Percentiles rank a stretch among this genome's conserved stretches.
phyloP scores from a whole-genome alignment of 2,329 filamentous ascomycete genomes.

The Arthrobotrys entomopaga region DNA sequence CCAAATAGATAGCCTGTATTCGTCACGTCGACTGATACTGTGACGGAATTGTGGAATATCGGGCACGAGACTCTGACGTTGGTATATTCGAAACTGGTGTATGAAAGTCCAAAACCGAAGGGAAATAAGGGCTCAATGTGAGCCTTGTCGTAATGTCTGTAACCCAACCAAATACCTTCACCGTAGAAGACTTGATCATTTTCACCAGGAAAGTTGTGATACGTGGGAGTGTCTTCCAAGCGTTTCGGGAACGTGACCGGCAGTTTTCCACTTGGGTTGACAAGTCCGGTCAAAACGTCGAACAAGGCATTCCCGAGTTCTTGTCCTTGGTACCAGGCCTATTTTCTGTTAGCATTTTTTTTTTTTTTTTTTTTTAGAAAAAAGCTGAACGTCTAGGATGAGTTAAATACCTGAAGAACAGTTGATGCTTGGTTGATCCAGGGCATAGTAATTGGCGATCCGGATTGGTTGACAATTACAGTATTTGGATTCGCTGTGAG shows the following conservation, averaged over 20 bases:
- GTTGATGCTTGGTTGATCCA: constrained; percentile 69
- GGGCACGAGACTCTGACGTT: constrained; percentile 56
- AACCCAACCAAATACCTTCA: constrained; percentile 83
- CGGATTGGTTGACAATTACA: constrained; percentile 79
- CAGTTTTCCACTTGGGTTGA: constrained; percentile 79
- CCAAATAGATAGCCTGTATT: constrained; percentile 59
- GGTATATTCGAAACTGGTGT: constrained; percentile 71
- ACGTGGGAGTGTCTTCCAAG: constrained; percentile 77
- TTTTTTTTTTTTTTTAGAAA: constrained; percentile 16
- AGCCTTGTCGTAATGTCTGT: constrained; percentile 81
- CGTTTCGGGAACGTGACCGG: constrained; percentile 76
- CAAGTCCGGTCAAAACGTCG: constrained; percentile 78
- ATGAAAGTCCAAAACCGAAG: constrained; percentile 83
- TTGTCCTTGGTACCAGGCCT: constrained; percentile 89
- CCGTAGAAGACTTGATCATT: constrained; percentile 78
- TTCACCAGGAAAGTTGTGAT: constrained; percentile 75
- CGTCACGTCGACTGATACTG: constrained; percentile 58
- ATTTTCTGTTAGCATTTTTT: constrained; percentile 59
- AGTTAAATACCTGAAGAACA: constrained; percentile 60
- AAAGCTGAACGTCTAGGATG: not conserved
- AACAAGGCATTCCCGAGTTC: constrained; percentile 84
- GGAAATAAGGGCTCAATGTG: constrained; percentile 74
- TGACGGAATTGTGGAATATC: constrained; percentile 56
- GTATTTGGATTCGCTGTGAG: constrained; percentile 74
- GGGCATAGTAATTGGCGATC: constrained; percentile 78